phyloP scores from a whole-genome alignment of 495 filamentous ascomycete genomes.

The Aspergillus nidulans region DNA sequence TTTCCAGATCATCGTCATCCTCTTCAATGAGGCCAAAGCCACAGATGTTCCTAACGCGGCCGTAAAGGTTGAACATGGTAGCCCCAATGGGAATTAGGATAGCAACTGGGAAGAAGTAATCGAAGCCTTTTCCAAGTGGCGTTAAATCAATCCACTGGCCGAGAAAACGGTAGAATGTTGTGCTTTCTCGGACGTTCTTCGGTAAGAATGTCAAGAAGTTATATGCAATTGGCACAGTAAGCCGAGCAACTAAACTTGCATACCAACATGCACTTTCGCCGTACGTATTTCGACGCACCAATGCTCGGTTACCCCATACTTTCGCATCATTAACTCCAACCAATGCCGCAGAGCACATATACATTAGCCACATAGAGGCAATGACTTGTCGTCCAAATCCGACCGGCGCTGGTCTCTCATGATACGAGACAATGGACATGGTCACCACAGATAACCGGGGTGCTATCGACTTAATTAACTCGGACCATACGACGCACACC shows the following conservation, averaged over 20 bases:
- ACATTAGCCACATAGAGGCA: slow-evolving; percentile 82
- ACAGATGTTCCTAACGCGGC: slow-evolving; percentile 67
- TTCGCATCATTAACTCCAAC: slow-evolving; percentile 83
- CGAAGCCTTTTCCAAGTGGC: slow-evolving; percentile 76
- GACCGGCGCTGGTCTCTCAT: slow-evolving; percentile 60
- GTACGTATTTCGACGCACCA: slow-evolving; percentile 87
- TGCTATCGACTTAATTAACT: slow-evolving; percentile 72
- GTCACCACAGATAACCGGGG: slow-evolving; percentile 77
- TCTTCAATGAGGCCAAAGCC: slow-evolving; percentile 75
- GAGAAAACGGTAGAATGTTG: slow-evolving; percentile 82
- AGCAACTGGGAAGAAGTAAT: slow-evolving; percentile 80
- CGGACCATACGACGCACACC: slow-evolving; percentile 82
- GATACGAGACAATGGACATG: slow-evolving; percentile 79
- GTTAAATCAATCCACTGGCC: slow-evolving; percentile 82
- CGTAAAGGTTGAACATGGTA: slow-evolving; percentile 82
- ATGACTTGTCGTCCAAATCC: slow-evolving; percentile 80
- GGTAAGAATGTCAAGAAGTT: slow-evolving; percentile 91
- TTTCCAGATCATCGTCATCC: slow-evolving; percentile 68
- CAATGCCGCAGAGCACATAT: slow-evolving; percentile 85
- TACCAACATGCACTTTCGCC: slow-evolving; percentile 94
- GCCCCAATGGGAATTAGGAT: slow-evolving; percentile 80
- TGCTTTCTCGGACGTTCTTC: slow-evolving; percentile 57
- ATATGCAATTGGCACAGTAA: slow-evolving; percentile 88
- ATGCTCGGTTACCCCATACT: slow-evolving; percentile 88
- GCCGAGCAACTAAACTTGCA: slow-evolving; percentile 77